A percentile compares a stretch with the other conserved stretches of the same genome.
phyloP scores from a whole-genome alignment of 2,329 filamentous ascomycete species.

The Arthrobotrys iridis region DNA sequence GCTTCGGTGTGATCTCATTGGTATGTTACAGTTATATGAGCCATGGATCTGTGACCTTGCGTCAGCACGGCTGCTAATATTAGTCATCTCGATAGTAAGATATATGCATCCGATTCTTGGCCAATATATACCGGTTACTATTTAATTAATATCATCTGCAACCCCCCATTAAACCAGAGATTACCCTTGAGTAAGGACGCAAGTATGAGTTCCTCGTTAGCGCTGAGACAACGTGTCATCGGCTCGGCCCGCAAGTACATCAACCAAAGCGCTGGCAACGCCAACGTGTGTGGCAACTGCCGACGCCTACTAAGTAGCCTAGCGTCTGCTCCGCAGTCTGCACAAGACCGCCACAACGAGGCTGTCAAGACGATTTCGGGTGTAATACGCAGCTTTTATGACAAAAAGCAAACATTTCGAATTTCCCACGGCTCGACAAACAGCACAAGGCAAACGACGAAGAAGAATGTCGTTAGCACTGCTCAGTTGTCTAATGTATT shows the following conservation, averaged over 20 bases:
- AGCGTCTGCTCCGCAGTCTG: constrained; percentile 16
- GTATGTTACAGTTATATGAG: background rate
- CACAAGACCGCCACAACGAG: constrained; percentile 19
- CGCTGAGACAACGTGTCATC: constrained; percentile 8
- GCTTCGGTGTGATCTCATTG: background rate
- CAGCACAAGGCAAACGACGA: constrained; percentile 64
- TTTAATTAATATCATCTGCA: background rate
- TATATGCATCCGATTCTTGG: background rate
- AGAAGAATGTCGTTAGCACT: constrained; percentile 64
- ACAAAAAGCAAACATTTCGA: constrained; percentile 61
- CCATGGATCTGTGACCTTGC: background rate
- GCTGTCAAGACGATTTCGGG: constrained; percentile 39
- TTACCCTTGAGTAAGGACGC: no score
- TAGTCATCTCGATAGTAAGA: background rate
- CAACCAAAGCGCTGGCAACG: background rate
- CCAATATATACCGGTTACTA: background rate
- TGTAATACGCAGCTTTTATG: constrained; percentile 38
- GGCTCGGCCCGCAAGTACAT: constrained; percentile 1
- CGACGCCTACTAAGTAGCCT: constrained; percentile 20
- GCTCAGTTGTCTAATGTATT: constrained; percentile 65
- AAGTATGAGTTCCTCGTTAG: constrained; percentile 2
- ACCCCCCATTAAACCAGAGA: background rate
- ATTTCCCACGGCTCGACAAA: constrained; percentile 70
- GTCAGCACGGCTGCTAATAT: background rate
- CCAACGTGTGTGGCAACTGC: constrained; percentile 16